Base-by-base conservation (phyloP, 345 rosid genomes). In the Dovyalis caffra region DNA sequence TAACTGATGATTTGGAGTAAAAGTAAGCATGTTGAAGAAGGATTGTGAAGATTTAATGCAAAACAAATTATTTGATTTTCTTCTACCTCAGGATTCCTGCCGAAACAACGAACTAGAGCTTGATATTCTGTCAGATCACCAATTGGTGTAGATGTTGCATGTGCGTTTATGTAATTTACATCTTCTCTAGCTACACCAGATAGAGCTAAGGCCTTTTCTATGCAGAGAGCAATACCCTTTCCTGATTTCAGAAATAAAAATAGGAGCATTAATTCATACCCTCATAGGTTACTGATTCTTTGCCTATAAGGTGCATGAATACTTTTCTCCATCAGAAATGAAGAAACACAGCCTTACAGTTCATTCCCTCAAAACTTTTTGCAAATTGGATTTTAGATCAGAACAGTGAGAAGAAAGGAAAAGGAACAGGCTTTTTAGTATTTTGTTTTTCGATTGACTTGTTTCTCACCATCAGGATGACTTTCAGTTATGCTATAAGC, bases 401-500 rank as follows among this genome's bases (percentile, higher is more conserved):
- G 37, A 34, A 34, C 37, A 34, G 4, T 5, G 37, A 34, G 37
- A 34, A 4, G 6, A 3, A 34, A 34, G 37, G 37, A 5, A 7
- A 34, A 34, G 37, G 0, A 34, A 34, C 35, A 0, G 3, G 6
- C 0, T 34, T 3, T 34, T 34, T 34, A 34, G 37, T 34, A 34
- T 34, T 34, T 34, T 3, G 8, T 3, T 5, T 34, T 34, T 34
- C 37, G 6, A 34, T 34, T 4, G 61, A 23, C 8, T 56, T 14
- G 61, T 20, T 56, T 64, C 66, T 72, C 83, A 90, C 97, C 94
- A 83, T 92, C 92, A 76, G 97, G 96, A 63, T 53, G 91, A 34
- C 96, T 96, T 78, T 91, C 96, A 14, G 96, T 91, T 88, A 87
- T 85, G 82, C 91, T 96, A 83, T 91, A 87, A 35, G 97, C 97